Base-by-base conservation (phyloP, 2,329 filamentous ascomycete species). In the Phyllosticta citrichinensis region DNA sequence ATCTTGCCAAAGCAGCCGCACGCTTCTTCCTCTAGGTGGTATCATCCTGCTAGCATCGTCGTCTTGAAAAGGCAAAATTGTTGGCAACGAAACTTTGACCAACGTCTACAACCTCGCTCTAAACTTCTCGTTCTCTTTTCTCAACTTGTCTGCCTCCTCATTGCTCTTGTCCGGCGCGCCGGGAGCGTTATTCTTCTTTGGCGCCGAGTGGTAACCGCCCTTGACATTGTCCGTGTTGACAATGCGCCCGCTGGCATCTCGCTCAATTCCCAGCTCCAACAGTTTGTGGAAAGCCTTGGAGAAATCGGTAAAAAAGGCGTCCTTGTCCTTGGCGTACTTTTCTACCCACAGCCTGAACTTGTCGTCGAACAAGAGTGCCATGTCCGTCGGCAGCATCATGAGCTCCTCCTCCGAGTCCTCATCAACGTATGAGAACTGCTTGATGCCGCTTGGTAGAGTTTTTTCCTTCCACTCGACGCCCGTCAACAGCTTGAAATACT, bases 361-460 rank as follows among this genome's bases (percentile, higher is more conserved):
- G 2, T 75, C 69, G 64, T 87, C 84, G 1, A 77, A 74, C 3
- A 80, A 71, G 50, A 87, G 74, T 4, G 83, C 80, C 67, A 87
- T 80, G 68, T 87, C 84, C 2, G 83, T 85, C 0, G 84, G 84
- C 68, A 87, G 68, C 84, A 87, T 87, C 84, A 87, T 87, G 52
- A 87, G 73, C 61, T 81, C 80, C 62, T 80, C 79, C 53, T 79
- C 79, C 5, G 71, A 72, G 65, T 85, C 81, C 55, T 83, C 81
- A 63, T 85, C 83, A 55, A 79, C 78, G 66, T 83, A 83, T 53
- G 81, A 79, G 68, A 83, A 87, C 72, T 86, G 83, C 60, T 75
- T 72, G 19, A 82, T 68, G 0, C 82, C 82, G 63, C 79, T 82
- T 14, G 71, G 68, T 58, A 84, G 69, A 12, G 75, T 81, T 69